These are phyloP conservation scores for Hibiscus mutabilis DNA, from an alignment of 345 rosid species.

Conservation along the genomic window DNA sequence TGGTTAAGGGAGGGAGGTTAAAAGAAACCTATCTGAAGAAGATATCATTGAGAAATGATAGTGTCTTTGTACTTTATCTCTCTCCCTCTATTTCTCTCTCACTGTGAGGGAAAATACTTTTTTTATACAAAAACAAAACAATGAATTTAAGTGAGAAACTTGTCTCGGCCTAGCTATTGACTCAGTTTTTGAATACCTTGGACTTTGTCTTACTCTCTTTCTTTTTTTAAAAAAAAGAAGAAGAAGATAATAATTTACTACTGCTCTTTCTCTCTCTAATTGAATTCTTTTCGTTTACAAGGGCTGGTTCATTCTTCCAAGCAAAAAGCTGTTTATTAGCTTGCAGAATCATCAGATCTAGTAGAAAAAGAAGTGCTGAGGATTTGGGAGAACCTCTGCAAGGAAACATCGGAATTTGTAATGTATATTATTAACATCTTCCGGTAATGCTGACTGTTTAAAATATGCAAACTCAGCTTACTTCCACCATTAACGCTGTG, in stretches of 20 bases:
- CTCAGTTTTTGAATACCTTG: conserved; percentile 30
- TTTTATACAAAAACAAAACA: conserved; percentile 12
- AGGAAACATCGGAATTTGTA: conserved; percentile 48
- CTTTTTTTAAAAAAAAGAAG: conserved; percentile 8
- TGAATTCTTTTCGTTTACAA: conserved; percentile 30
- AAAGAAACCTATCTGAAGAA: conserved; percentile 25
- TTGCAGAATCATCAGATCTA: conserved; percentile 75
- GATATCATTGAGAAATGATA: conserved; percentile 71
- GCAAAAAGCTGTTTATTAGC: conserved; percentile 61
- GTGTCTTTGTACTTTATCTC: conserved; percentile 38
- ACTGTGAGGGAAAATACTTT: conserved; percentile 12
- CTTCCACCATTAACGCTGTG: conserved; percentile 11
- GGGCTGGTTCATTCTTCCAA: conserved; percentile 60
- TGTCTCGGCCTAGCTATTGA: conserved; percentile 34
- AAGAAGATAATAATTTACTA: conserved; percentile 23
- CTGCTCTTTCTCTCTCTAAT: conserved; percentile 23
- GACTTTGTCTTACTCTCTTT: conserved; percentile 34
- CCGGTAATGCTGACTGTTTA: conserved; percentile 26
- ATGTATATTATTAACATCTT: conserved; percentile 21
- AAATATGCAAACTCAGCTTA: conserved; percentile 19
- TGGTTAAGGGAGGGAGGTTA: conserved; percentile 18
- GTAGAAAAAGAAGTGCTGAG: conserved; percentile 39
- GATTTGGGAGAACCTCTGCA: conserved; percentile 39
- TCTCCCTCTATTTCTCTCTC: not conserved
- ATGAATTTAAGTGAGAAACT: conserved; percentile 24